Evolutionary conservation across 208 protist genomes (phyloP).

Genomic region (Paratrypanosoma confusum): DNA sequence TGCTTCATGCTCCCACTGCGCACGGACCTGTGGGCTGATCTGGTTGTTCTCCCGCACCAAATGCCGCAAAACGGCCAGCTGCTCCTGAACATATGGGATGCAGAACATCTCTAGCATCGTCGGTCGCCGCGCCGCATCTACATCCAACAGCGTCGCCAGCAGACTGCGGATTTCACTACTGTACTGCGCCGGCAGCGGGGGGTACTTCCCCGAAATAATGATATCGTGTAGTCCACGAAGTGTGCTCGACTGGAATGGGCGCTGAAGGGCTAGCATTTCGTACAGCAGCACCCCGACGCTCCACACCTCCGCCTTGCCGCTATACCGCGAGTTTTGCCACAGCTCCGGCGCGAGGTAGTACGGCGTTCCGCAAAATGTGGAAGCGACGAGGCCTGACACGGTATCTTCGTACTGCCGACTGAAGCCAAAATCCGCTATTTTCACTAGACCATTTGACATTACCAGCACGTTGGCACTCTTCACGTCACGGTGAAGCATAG

Average conservation of each 20-base stretch:
- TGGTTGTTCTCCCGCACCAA: no score
- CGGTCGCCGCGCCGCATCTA: slow-evolving; percentile 58
- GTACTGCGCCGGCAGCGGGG: slow-evolving; percentile 62
- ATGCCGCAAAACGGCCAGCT: no score
- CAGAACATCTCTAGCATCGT: slow-evolving; percentile 46
- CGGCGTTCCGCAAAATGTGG: slow-evolving; percentile 81
- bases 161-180: slow-evolving; percentile 64
- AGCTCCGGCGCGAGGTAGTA: slow-evolving; percentile 91
- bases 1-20: no score
- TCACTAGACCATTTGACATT: slow-evolving; percentile 68
- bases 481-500: slow-evolving; percentile 84
- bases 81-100: no score
- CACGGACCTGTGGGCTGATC: no score
- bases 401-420: slow-evolving; percentile 79
- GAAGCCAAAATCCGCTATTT: slow-evolving; percentile 84
- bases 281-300: slow-evolving; percentile 77
- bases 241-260: slow-evolving; percentile 84
- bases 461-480: slow-evolving; percentile 85
- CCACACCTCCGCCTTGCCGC: slow-evolving; percentile 92
- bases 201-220: slow-evolving; percentile 81
- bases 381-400: slow-evolving; percentile 68
- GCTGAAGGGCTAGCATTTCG: slow-evolving; percentile 73
- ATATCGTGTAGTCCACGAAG: slow-evolving; percentile 84
- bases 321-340: slow-evolving; percentile 88
- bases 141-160: slow-evolving; percentile 58